Conservation (phyloP, 163 green algal genomes). For the Trebouxiophyceae sp. region DNA sequence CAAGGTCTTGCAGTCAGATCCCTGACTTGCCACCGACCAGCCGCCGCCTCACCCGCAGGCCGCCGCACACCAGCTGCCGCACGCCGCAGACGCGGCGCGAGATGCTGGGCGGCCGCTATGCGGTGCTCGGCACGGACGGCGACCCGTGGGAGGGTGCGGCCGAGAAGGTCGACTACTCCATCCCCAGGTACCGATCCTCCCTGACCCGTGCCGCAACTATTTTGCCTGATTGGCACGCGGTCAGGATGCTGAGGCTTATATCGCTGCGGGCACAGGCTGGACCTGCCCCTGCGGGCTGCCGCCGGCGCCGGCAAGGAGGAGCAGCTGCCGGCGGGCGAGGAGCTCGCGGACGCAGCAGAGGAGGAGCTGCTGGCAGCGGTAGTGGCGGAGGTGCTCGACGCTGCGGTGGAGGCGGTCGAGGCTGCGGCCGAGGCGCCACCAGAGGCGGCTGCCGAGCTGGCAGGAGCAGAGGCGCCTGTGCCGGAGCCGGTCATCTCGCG, state of each 20-base stretch:
- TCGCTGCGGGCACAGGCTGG: neutral
- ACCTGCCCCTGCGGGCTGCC: neutral
- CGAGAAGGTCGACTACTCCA: neutral
- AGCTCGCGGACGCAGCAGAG: no score
- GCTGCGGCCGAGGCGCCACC: no score
- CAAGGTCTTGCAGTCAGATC: neutral
- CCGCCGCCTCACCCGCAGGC: slow-evolving; percentile 20
- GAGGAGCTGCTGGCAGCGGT: no score
- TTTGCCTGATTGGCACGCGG: neutral
- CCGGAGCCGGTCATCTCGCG: no score
- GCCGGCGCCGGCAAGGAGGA: neutral
- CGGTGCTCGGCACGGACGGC: neutral
- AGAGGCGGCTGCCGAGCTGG: no score
- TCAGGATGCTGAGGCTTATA: neutral
- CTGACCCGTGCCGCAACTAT: neutral
- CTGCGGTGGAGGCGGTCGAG: no score
- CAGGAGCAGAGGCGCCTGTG: no score
- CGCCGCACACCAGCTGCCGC: slow-evolving; percentile 36
- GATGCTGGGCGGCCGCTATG: slow-evolving; percentile 36
- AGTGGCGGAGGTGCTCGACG: no score
- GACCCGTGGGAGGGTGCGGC: neutral
- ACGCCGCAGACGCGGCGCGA: slow-evolving; percentile 48
- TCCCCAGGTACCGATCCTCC: neutral
- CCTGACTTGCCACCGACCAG: no score
- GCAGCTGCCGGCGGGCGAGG: no score